phyloP scores from a whole-genome alignment of 768 basidiomycete genomes.

The Boletus eberwhitei region DNA sequence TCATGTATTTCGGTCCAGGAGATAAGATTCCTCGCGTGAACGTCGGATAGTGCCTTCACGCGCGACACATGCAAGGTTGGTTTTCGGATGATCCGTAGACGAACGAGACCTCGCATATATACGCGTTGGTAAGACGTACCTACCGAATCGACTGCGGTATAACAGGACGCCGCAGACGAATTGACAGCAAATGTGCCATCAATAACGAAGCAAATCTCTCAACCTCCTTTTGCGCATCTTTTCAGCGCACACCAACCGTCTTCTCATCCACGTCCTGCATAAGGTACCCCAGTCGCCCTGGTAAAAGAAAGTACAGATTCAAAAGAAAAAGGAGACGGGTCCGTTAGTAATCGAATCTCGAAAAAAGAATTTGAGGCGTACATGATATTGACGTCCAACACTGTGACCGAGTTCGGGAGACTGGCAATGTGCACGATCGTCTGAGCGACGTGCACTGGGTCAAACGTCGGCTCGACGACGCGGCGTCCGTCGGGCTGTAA shows the following conservation, averaged over 20 bases:
- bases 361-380: slow-evolving; percentile 32
- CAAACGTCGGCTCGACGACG: slow-evolving; percentile 60
- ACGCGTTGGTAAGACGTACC: too few relatives aligned
- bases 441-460: slow-evolving; percentile 67
- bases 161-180: too few relatives aligned
- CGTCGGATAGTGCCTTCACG: too few relatives aligned
- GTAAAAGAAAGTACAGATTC: background rate
- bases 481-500: slow-evolving; percentile 67
- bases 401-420: slow-evolving; percentile 64
- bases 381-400: slow-evolving; percentile 75
- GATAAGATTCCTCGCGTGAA: background rate
- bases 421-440: slow-evolving; percentile 69
- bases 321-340: background rate
- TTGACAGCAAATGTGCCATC: too few relatives aligned
- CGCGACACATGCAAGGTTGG: too few relatives aligned
- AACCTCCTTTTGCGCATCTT: too few relatives aligned
- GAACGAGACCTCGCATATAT: too few relatives aligned
- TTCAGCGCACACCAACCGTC: too few relatives aligned
- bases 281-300: slow-evolving; percentile 47
- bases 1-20: background rate
- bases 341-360: background rate
- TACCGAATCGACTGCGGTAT: background rate
- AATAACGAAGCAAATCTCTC: too few relatives aligned
- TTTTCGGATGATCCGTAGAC: too few relatives aligned
- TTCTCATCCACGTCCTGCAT: slow-evolving; percentile 41